These are phyloP conservation scores for Globisporangium sylvaticum DNA, from an alignment of 352 stramenopile species.

Conservation along the genomic window DNA sequence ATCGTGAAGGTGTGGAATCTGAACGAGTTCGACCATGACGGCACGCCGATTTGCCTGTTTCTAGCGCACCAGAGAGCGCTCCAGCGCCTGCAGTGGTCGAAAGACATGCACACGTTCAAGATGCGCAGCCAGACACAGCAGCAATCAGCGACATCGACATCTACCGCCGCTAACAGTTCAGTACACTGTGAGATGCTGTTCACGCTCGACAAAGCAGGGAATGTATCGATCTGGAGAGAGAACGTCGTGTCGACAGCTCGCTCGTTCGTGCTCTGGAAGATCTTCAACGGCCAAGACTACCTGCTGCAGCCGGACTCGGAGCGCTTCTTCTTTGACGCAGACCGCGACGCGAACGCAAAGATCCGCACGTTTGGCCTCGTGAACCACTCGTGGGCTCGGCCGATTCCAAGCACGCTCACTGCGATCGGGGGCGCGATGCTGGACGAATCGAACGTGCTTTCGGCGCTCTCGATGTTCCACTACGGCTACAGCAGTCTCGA, in stretches of 20 bases:
- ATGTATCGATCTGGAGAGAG: slow-evolving; percentile 76
- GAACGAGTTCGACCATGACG: slow-evolving; percentile 45
- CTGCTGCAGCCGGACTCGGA: slow-evolving; percentile 15
- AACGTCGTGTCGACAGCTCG: slow-evolving; percentile 33
- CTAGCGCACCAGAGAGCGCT: slow-evolving; percentile 61
- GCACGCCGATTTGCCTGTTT: slow-evolving; percentile 51
- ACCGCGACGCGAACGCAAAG: background rate
- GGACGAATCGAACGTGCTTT: slow-evolving; percentile 64
- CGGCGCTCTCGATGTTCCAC: slow-evolving; percentile 66
- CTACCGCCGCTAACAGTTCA: background rate
- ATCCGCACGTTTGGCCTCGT: slow-evolving; percentile 31
- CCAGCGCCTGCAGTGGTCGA: slow-evolving; percentile 48
- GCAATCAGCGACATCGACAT: slow-evolving; percentile 9
- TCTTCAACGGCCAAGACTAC: slow-evolving; percentile 38
- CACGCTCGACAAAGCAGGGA: slow-evolving; percentile 56
- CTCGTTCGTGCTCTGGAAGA: slow-evolving; percentile 73
- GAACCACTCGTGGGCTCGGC: slow-evolving; percentile 24
- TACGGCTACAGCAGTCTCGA: slow-evolving; percentile 60
- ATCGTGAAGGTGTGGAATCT: slow-evolving; percentile 74
- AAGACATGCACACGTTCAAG: slow-evolving; percentile 51
- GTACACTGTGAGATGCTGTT: slow-evolving; percentile 60
- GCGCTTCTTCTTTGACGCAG: slow-evolving; percentile 17
- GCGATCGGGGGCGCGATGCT: slow-evolving; percentile 52
- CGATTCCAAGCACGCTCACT: slow-evolving; percentile 6
- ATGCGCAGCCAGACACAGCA: slow-evolving; percentile 14